Conservation (phyloP, 345 rosid species). For the Iberis pinnata region DNA sequence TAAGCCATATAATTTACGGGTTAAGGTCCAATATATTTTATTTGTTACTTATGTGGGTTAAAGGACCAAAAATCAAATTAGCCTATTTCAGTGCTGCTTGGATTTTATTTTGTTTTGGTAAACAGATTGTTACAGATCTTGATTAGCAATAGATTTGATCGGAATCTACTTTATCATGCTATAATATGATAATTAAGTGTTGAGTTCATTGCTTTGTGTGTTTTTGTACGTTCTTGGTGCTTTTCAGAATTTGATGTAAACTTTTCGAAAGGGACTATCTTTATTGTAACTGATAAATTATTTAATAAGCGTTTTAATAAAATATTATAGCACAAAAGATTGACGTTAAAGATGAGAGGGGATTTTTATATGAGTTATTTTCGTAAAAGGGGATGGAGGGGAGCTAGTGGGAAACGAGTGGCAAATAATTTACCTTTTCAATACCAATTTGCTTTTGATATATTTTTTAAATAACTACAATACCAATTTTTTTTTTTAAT, state of each 20-base stretch:
- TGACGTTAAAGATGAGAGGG: background rate
- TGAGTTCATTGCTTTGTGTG: conserved; percentile 23
- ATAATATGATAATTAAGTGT: conserved; percentile 8
- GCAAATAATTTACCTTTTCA: background rate
- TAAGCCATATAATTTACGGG: too few species aligned
- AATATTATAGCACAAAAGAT: too few species aligned
- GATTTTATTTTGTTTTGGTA: too few species aligned
- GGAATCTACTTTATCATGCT: conserved; percentile 21
- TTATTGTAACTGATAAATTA: conserved; percentile 12
- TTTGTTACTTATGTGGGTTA: too few species aligned
- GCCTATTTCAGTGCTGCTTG: too few species aligned
- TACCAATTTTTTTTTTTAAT: too few species aligned
- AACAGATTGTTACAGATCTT: conserved; percentile 21
- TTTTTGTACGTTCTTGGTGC: conserved; percentile 28
- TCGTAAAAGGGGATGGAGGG: background rate
- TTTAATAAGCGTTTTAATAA: background rate
- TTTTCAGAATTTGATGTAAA: conserved; percentile 24
- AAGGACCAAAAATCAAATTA: too few species aligned
- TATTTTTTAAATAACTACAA: too few species aligned
- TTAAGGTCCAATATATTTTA: too few species aligned
- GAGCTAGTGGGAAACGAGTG: background rate
- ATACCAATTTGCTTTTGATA: too few species aligned
- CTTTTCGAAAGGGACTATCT: conserved; percentile 31
- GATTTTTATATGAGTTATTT: background rate
- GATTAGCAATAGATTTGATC: conserved; percentile 14